phyloP scores from a whole-genome alignment of 2,329 filamentous ascomycete genomes.

The Alternaria dauci region DNA sequence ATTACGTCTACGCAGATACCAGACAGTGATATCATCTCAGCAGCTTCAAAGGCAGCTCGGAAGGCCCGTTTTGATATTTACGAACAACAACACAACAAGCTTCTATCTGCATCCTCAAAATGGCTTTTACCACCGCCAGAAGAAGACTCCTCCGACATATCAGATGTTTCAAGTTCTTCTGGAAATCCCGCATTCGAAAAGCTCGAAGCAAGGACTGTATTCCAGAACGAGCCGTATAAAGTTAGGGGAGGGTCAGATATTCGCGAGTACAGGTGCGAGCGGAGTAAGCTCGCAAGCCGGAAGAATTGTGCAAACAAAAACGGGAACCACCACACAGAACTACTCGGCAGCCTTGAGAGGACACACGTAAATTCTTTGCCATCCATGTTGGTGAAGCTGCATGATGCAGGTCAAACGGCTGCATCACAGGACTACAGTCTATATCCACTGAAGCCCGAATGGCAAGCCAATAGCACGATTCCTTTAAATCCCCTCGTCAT shows the following conservation, averaged over 20 bases:
- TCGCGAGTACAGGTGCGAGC: background rate
- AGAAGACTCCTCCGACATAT: background rate
- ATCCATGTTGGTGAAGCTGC: slow-evolving; percentile 16
- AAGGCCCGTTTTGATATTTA: slow-evolving; percentile 9
- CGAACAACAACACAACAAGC: slow-evolving; percentile 11
- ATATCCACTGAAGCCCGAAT: slow-evolving; percentile 20
- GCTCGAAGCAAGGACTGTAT: slow-evolving; percentile 1
- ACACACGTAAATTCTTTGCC: slow-evolving; percentile 2
- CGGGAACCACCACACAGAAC: background rate
- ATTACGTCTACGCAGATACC: background rate
- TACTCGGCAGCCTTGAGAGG: background rate
- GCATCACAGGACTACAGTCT: background rate
- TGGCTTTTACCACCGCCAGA: slow-evolving; percentile 13
- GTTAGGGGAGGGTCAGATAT: background rate
- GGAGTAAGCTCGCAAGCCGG: background rate
- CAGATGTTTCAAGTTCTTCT: background rate
- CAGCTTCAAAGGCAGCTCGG: slow-evolving; percentile 8
- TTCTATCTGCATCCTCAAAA: slow-evolving; percentile 1
- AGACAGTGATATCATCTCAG: slow-evolving; percentile 6
- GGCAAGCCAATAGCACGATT: slow-evolving; percentile 20
- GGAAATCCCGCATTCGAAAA: background rate
- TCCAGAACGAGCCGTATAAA: background rate
- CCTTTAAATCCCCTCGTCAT: slow-evolving; percentile 32
- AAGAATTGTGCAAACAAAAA: background rate
- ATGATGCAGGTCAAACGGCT: background rate